Conservation (phyloP, 129 eudicot species). For the Chrysanthemum seticuspe region DNA sequence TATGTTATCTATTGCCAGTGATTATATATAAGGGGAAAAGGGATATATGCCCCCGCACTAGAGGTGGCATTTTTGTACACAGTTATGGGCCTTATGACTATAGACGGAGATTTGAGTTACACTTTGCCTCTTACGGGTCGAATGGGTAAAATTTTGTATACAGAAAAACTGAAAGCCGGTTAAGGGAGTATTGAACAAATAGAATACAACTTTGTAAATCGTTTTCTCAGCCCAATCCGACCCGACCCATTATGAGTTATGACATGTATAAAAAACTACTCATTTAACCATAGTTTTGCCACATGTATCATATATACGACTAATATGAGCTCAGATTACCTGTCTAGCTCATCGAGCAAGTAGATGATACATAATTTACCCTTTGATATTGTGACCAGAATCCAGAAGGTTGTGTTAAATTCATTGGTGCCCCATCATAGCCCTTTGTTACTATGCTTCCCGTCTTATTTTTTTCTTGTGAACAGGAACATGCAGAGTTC, state of each 20-base stretch:
- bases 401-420: neutral
- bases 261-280: too few species aligned
- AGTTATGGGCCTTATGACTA: neutral
- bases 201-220: neutral
- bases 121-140: neutral
- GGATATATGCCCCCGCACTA: neutral
- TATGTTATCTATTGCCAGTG: slow-evolving; percentile 9
- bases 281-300: too few species aligned
- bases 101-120: neutral
- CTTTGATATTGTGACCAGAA: too few species aligned
- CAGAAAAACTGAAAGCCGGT: neutral
- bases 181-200: neutral
- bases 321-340: too few species aligned
- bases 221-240: too few species aligned
- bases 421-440: neutral
- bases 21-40: slow-evolving; percentile 7
- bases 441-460: slow-evolving; percentile 6
- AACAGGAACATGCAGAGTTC: slow-evolving; percentile 65
- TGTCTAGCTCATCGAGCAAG: too few species aligned
- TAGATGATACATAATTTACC: too few species aligned
- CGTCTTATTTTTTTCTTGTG: slow-evolving; percentile 1
- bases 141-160: neutral
- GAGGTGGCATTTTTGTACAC: neutral
- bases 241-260: too few species aligned
- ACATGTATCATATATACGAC: too few species aligned